Evolutionary conservation across 495 filamentous ascomycete species (phyloP), one percentile per base, ranked within the genome.

Genomic region (Platismatia glauca): DNA sequence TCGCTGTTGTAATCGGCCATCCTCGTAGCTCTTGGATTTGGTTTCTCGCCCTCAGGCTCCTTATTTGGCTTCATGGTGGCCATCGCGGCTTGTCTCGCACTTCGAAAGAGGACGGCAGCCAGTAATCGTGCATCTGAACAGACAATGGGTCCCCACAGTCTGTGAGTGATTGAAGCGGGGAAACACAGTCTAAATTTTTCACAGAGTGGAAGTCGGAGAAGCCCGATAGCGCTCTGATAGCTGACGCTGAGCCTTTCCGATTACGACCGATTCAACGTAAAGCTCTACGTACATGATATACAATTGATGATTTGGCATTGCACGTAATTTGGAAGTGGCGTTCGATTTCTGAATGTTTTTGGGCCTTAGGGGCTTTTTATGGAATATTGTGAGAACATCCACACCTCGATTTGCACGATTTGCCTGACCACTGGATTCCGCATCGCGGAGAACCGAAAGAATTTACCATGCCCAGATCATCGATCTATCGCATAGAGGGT

Each of bases 1-100:
- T 80, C 74, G 35, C 71, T 70, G 64, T 87, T 86, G 74, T 95
- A 95, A 39, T 56, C 77, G 67, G 50, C 59, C 60, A 53, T 66
- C 52, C 62, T 76, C 73, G 18, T 60, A 64, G 37, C 35, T 22
- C 57, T n/a, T 12, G 35, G 44, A 9, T 52, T 46, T 60, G 12
- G 38, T 41, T 57, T 50, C 20, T 41, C 38, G 24, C 18, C 38
- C 9, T 46, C 24, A 12, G 46, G n/a, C 43, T 53, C 44, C 6
- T 59, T 59, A 15, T 24, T 55, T 37, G 16, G 37, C 31, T 62
- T 68, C 61, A 68, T 52, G 67, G 67, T 52, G 67, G 67, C 64
- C 67, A 62, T 57, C 27, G 41, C 35, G 55, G 64, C n/a, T 61
- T 31, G 15, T 31, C 34, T 44, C 57, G 35, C 24, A n/a, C 34